These are phyloP conservation scores for Elongisporangium undulatum DNA, from an alignment of 352 stramenopile species.

Conservation along the genomic window DNA sequence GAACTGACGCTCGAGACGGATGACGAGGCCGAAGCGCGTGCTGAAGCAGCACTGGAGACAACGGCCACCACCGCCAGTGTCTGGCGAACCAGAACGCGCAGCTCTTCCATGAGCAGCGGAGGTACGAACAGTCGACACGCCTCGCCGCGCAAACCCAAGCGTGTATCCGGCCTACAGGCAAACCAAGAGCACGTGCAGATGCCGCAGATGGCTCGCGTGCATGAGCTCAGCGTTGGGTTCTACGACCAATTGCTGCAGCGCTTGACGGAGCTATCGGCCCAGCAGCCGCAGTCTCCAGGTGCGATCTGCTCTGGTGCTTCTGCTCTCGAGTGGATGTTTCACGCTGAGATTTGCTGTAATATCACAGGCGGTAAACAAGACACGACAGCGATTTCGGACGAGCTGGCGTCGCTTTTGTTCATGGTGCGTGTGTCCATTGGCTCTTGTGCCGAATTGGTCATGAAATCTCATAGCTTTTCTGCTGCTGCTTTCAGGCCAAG, in stretches of 20 bases:
- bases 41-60: conserved; percentile 13
- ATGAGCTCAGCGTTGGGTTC: conserved; percentile 54
- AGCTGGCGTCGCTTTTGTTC: conserved; percentile 29
- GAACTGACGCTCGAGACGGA: conserved; percentile 42
- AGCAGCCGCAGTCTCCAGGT: conserved; percentile 13
- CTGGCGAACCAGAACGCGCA: conserved; percentile 43
- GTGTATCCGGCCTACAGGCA: conserved; percentile 39
- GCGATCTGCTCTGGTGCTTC: not conserved
- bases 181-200: conserved; percentile 63
- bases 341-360: not conserved
- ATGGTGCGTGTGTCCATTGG: conserved; percentile 31
- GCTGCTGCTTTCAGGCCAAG: conserved; percentile 20
- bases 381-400: conserved; percentile 12
- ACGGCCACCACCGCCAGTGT: conserved; percentile 31
- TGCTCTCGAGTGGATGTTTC: not conserved
- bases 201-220: conserved; percentile 49
- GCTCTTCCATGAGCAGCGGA: conserved; percentile 34
- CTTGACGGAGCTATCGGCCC: conserved; percentile 25
- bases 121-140: conserved; percentile 29
- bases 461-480: not conserved
- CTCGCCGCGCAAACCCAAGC: conserved; percentile 28
- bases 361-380: conserved; percentile 10
- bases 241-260: conserved; percentile 54
- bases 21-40: conserved; percentile 12
- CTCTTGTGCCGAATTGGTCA: not conserved